These are phyloP conservation scores for Biscogniauxia mediterranea DNA, from an alignment of 2,329 filamentous ascomycete genomes.

Conservation along the genomic window DNA sequence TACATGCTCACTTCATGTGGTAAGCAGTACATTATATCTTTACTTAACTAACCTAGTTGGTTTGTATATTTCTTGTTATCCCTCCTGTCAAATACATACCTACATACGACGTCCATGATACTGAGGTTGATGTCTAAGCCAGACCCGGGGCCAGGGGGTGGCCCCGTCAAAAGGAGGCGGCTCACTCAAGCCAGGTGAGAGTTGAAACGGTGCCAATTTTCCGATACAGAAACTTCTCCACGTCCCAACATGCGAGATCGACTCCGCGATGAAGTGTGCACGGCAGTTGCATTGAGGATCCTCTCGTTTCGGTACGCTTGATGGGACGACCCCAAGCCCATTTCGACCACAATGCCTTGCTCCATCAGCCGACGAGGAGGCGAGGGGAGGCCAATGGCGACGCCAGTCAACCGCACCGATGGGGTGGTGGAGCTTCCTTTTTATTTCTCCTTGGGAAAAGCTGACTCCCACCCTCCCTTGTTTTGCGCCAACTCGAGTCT, in stretches of 20 bases:
- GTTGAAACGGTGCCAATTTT: not conserved
- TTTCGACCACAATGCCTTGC: not conserved
- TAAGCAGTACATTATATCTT: no score
- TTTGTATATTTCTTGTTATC: no score
- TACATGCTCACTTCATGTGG: no score
- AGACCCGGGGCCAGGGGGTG: not conserved
- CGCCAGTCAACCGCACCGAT: not conserved
- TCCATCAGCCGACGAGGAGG: not conserved
- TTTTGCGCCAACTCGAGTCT: not conserved
- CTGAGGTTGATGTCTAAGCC: not conserved
- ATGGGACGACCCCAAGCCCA: not conserved
- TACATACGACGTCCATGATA: not conserved
- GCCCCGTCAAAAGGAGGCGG: not conserved
- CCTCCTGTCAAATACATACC: no score
- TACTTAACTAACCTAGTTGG: no score
- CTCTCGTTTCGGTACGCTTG: not conserved
- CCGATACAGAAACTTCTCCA: not conserved
- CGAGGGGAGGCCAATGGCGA: no score
- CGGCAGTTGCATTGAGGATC: not conserved
- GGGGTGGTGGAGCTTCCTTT: not conserved
- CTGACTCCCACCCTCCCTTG: not conserved
- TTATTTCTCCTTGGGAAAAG: not conserved
- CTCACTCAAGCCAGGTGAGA: not conserved
- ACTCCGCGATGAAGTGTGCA: not conserved
- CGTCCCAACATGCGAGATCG: not conserved